phyloP scores from a whole-genome alignment of 768 basidiomycete species.

The Trametes sanguinea region DNA sequence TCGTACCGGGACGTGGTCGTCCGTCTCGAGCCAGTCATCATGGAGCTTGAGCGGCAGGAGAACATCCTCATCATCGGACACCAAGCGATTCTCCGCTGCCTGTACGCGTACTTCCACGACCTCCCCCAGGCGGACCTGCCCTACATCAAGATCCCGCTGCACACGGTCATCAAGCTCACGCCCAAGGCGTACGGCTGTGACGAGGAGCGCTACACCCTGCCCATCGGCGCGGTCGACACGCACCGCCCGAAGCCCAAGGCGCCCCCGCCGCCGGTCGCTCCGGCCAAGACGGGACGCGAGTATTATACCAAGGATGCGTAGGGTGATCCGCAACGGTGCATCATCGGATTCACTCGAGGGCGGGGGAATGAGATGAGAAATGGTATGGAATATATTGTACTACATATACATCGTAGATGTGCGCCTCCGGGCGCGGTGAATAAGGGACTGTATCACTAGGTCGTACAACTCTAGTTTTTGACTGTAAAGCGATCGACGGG shows the following conservation, averaged over 20 bases:
- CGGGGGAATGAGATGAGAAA: neutral
- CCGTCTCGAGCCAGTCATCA: slow-evolving; percentile 95
- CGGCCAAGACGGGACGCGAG: slow-evolving; percentile 23
- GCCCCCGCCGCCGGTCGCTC: neutral
- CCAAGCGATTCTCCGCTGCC: slow-evolving; percentile 84
- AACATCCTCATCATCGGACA: slow-evolving; percentile 97
- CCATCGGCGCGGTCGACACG: slow-evolving; percentile 93
- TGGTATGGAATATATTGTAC: slow-evolving; percentile 3
- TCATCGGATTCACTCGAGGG: too few relatives aligned
- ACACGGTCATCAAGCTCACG: slow-evolving; percentile 97
- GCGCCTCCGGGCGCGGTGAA: neutral
- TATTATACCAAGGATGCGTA: slow-evolving; percentile 26
- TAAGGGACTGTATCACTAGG: slow-evolving; percentile 18
- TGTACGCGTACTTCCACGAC: slow-evolving; percentile 97
- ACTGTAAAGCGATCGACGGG: neutral
- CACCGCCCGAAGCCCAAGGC: slow-evolving; percentile 64
- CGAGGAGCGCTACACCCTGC: slow-evolving; percentile 90
- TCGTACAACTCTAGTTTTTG: slow-evolving; percentile 1
- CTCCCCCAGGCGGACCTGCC: slow-evolving; percentile 91
- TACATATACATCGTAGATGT: slow-evolving; percentile 14
- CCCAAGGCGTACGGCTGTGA: slow-evolving; percentile 99
- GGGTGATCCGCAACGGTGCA: neutral
- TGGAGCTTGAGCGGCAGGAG: slow-evolving; percentile 98
- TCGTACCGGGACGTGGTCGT: slow-evolving; percentile 97
- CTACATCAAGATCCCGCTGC: slow-evolving; percentile 95